Base-by-base conservation (phyloP, 2,329 filamentous ascomycete genomes). In the Colletotrichum tanaceti region DNA sequence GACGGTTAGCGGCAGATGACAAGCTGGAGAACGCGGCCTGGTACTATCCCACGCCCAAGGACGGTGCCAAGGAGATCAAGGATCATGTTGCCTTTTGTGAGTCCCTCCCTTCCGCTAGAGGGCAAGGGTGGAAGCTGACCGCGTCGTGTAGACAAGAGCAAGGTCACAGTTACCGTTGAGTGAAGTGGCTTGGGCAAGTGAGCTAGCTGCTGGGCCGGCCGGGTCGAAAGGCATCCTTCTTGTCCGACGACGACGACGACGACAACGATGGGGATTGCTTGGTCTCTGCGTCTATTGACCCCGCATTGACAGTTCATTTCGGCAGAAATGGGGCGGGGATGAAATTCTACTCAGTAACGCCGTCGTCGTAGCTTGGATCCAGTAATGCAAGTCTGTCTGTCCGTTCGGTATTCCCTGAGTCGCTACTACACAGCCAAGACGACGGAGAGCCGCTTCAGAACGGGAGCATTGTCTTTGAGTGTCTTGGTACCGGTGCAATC, bases 31-130 rank as follows among this genome's bases (percentile, higher is more conserved):
- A 89, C 69, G 85, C 84, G 2, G 87, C 86, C 0, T 89, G 87
- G 87, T 89, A 85, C 71, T 89, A 89, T 70, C 81, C 86, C 3
- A 74, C 82, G 49, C 82, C 86, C 1, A 78, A 78, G 72, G 81
- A 83, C 62, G 81, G 83, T 28, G 83, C 82, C 52, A 82, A 82
- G 38, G 76, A 81, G 60, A 86, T 89, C 71, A 85, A 84, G 74
- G 83, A 82, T 50, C 80, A 86, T 72, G 84, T 89, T 46, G 87
- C 87, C 5, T 89, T 89, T 72, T 88, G 86, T 85, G 77, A 83
- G 86, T 74, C 7, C 55, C 28, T 7, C 49, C 47, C 32, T 22
- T 2, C 55, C 5, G 2, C 9, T 3, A 6, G 20, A 20, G 5
- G 9, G n/a, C n/a, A 20, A 47, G 28, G 13, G n/a, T 24, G n/a